Base-by-base conservation (phyloP, 805 yeast genomes). In the Pichia insulana region DNA sequence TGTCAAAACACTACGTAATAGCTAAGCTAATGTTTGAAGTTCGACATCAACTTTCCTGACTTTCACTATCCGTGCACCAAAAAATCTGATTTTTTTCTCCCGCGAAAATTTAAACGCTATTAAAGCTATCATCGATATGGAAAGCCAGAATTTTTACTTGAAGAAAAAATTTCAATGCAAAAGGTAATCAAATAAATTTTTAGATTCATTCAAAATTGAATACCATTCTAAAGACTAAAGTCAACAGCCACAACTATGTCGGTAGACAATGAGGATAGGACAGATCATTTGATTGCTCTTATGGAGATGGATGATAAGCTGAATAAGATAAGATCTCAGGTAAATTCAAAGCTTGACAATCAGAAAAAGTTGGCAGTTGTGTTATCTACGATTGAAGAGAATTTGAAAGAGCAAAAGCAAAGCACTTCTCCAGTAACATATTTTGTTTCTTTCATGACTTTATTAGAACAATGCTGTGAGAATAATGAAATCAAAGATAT, bases 301-400 rank as follows among this genome's bases (percentile, higher is more conserved):
- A 40, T 78, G 49, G 82, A 74, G 51, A 63, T 83, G 60, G 83
- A 80, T 41, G 76, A 71, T 11, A 81, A 73, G 56, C 63, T 86
- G 34, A 70, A 75, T 45, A 77, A 76, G 56, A 78, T 89, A 50
- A 74, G 96, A 59, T 52, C 68, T 4, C 96, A 88, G 55, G 64
- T 73, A 53, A 71, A 64, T 48, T 86, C 95, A n/a, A 87, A 86
- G 58, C 66, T 89, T 39, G 87, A 82, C 19, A 85, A 88, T 61
- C 97, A 88, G 64, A 83, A 82, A 56, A 87, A 83, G 57, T 69
- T 85, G 49, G 95, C 96, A 8, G 64, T 86, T 22, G 80, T 90
- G 43, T 70, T 92, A 38, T 73, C 82, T 18, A 95, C 97, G 3
- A 89, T 92, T 38, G 99, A 92, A 59, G 96, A 86, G 52, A 85